Base-by-base conservation (phyloP, 371 early-diverging fungal species). In the Dinochytrium kinnereticum region DNA sequence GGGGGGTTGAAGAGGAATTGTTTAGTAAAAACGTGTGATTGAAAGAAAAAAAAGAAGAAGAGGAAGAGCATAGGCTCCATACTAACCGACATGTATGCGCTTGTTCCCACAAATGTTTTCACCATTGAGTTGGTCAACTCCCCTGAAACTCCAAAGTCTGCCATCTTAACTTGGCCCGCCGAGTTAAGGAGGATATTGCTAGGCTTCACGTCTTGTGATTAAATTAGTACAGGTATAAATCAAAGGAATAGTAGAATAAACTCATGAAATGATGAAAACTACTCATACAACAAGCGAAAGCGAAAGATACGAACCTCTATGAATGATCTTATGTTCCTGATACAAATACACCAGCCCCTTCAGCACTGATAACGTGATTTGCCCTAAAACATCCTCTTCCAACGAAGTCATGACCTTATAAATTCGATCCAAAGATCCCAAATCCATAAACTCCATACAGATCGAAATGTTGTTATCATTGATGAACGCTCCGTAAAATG, bases 391-490 rank as follows among this genome's bases (percentile, higher is more conserved):
- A 71, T 89, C 90, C 76, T 92, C 86, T 31, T 90, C 90, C 69
- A 95, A 85, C 28, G 92, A 87, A 2, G 94, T 94, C 69, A 88
- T 83, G 75, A 89, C 90, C 74, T 91, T 92, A 76, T 90, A 93
- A 61, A 94, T 90, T 65, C 84, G 74, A 81, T 94, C 94, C 59
- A 95, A 84, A 7, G 94, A 91, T 87, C 94, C 93, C 70, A 88
- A 81, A 75, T 93, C 92, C 94, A 96, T 94, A 77, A 91, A 96
- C 81, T 98, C 99, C 94, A 98, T 96, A 85, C 96, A 96, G 51
- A 98, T 91, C 17, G 93, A 91, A n/a, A 98, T 88, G 82, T 95
- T 93, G 28, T 93, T 92, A 64, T 94, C 95, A 74, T 89, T 86
- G 64, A 93, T 84, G 80, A 91, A 97, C 0, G 97, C 96, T 53